A percentile compares a stretch with the other conserved stretches of the same genome.
These are phyloP conservation scores for Ophiostoma montium DNA, from an alignment of 2,329 filamentous ascomycete species.

Conservation along the genomic window DNA sequence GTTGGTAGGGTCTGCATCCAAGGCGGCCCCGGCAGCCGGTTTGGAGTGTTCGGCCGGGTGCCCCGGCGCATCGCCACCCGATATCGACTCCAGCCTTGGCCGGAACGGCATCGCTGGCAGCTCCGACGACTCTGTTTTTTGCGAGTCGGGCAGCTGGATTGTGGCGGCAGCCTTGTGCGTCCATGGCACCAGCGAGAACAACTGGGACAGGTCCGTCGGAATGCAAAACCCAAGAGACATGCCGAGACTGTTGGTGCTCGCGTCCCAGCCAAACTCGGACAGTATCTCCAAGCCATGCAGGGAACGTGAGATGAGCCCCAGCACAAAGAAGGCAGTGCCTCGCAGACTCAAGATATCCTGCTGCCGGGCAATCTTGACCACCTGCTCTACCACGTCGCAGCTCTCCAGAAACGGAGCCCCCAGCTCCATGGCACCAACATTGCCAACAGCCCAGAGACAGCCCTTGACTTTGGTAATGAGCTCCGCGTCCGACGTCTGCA, in stretches of 20 bases:
- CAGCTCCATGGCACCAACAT: constrained; percentile 95
- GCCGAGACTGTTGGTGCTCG: constrained; percentile 70
- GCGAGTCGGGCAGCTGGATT: constrained; percentile 34
- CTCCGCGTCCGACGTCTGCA: constrained; percentile 74
- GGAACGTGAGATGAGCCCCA: constrained; percentile 84
- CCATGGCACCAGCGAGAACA: constrained; percentile 60
- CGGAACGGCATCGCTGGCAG: constrained; percentile 28
- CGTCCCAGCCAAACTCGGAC: constrained; percentile 82
- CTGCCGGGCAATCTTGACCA: constrained; percentile 75
- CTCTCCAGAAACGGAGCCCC: constrained; percentile 88
- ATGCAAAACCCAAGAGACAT: constrained; percentile 79
- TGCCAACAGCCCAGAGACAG: constrained; percentile 93
- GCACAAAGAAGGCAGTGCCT: constrained; percentile 90
- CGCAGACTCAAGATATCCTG: constrained; percentile 86
- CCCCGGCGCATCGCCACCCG: not conserved
- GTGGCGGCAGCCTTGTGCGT: constrained; percentile 33
- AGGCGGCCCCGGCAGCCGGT: constrained; percentile 14
- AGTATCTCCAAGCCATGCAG: constrained; percentile 86
- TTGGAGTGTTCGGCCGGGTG: constrained; percentile 21
- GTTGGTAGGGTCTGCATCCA: constrained; percentile 33
- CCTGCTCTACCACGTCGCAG: constrained; percentile 73
- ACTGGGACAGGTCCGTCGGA: constrained; percentile 59
- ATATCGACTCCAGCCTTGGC: constrained; percentile 22
- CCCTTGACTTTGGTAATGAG: constrained; percentile 88
- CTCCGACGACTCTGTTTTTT: constrained; percentile 36